Percentiles rank a stretch among this genome's conserved stretches.
These are phyloP conservation scores for Galeopsis tetrahit DNA, from an alignment of 257 asterid species.

Conservation along the genomic window DNA sequence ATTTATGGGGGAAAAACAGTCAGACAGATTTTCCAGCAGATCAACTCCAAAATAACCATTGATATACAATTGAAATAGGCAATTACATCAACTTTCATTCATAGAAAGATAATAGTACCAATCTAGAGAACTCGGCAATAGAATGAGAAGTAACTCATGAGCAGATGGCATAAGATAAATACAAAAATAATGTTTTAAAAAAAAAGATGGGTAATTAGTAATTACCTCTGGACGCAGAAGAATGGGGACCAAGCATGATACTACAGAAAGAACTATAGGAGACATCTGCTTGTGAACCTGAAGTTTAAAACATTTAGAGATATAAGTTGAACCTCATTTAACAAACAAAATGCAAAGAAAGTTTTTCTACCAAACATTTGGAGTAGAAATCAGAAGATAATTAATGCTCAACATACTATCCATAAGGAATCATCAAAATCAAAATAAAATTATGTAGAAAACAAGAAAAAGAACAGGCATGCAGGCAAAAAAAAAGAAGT, in stretches of 20 bases:
- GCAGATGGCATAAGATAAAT: background rate
- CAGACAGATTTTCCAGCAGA: background rate
- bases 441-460: background rate
- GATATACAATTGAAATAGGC: background rate
- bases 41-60: background rate
- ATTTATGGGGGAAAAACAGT: background rate
- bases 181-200: background rate
- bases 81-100: background rate
- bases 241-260: conserved; percentile 81
- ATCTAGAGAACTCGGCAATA: background rate
- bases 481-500: background rate
- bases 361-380: background rate
- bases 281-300: conserved; percentile 92
- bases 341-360: conserved; percentile 12
- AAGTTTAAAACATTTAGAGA: conserved; percentile 25
- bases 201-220: conserved; percentile 34
- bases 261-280: conserved; percentile 73
- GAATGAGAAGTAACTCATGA: conserved; percentile 4
- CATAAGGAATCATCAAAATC: conserved; percentile 12
- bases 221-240: conserved; percentile 94
- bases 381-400: background rate
- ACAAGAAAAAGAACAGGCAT: background rate
- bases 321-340: conserved; percentile 28
- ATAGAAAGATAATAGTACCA: background rate
- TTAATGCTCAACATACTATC: background rate